Base-by-base conservation (phyloP, 2,329 filamentous ascomycete genomes). In the Xylaria sp. region DNA sequence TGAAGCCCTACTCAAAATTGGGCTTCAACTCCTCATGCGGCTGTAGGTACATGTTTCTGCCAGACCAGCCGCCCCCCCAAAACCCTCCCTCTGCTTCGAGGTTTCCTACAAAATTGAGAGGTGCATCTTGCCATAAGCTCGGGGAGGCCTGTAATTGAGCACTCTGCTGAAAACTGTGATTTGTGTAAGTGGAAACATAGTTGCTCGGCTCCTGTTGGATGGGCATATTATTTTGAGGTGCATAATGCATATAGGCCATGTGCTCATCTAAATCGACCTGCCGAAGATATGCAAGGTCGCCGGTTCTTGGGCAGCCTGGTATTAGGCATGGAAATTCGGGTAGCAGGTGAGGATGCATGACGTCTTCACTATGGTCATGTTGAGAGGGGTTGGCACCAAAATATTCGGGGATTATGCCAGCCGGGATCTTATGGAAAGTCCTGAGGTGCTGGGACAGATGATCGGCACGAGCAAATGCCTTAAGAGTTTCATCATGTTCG, bases 381-480 rank as follows among this genome's bases (percentile, higher is more conserved):
- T n/a, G 44, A 29, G 32, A 12, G 18, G 10, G 13, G 18, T 18
- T n/a, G 13, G 13, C 66, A 53, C 48, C 50, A 59, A 64, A 65
- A 18, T 53, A 27, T 18, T 50, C n/a, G 23, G 60, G 55, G 32
- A 71, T 64, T 54, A 32, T 67, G 5, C 66, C 65, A 4, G 18
- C 42, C 0, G 61, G 37, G 9, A 72, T 69, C 21, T 50, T 66
- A 40, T 73, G 71, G 16, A 58, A 68, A 9, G 21, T 42, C 44
- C 67, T 70, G 2, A 72, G 21, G 48, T 74, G 71, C 29, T 74
- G 71, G 1, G n/a, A 5, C 4, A 72, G 65, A 40, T 73, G 57
- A 37, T 72, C 72, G 13, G 12, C 29, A 21, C 72, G 71, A 27
- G 13, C 13, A 57, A 74, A 74, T n/a, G 42, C 50, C 8, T 35